Evolutionary conservation across 1,284 basidiomycete genomes (phyloP), one percentile per base, ranked within the genome.

Genomic region (Cutaneotrichosporon sp.): DNA sequence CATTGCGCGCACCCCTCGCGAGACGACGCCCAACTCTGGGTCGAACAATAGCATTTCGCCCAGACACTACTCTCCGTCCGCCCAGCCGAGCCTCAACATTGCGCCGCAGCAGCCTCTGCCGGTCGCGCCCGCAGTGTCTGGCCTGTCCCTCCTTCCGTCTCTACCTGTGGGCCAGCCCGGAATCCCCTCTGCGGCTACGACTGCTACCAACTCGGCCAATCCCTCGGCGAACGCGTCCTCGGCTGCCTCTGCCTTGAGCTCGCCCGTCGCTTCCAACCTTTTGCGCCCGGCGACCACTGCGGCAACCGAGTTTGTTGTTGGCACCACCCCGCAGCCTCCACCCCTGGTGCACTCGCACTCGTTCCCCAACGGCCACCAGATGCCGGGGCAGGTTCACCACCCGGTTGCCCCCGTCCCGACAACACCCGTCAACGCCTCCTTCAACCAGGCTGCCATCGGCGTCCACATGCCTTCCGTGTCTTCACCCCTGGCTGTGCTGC

Each of bases 351-450:
- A 80, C 57, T 75, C 77, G 9, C 78, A 80, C 59, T 79, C 78
- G 3, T 81, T 72, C 67, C 77, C 79, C 16, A 79, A 79, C 54
- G 73, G 71, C 14, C 74, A 76, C 65, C 74, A 75, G 55, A 60
- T 79, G 3, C 72, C 76, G 5, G 76, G 71, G 54, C 76, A 78
- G 62, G 42, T 72, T 14, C 68, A 72, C 38, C 57, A 51, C 25
- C 31, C 38, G 51, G 46, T 62, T 58, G 18, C 45, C 20, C 34
- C 62, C 2, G 38, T 69, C 7, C 56, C 71, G 8, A 63, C 65
- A 27, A 72, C 71, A 5, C 72, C 73, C 1, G 65, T 72, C 16
- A 63, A 64, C 11, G 67, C 69, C 0, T 64, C 59, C 18, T 75
- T 74, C 54, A 61, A 66, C 45, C 55, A 57, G 55, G 56, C 67